phyloP scores from a whole-genome alignment of 331 rosid species.

The Prunus yedoensis region DNA sequence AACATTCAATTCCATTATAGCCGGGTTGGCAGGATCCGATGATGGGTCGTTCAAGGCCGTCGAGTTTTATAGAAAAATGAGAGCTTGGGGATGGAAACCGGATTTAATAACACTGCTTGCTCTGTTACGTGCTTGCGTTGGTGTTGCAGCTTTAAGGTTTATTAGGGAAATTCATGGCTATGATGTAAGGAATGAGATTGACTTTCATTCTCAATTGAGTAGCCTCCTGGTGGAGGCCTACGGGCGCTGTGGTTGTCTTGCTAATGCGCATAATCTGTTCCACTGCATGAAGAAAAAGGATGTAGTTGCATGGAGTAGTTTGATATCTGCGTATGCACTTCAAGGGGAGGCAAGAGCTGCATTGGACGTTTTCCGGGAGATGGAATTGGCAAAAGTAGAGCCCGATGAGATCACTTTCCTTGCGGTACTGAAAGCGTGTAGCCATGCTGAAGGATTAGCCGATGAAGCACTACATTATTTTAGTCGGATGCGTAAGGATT shows the following conservation, averaged over 20 bases:
- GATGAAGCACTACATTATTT: slow-evolving; percentile 60
- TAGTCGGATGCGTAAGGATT: slow-evolving; percentile 40
- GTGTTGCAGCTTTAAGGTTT: slow-evolving; percentile 46
- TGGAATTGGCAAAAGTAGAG: slow-evolving; percentile 48
- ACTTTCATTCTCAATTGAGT: slow-evolving; percentile 47
- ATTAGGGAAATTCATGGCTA: slow-evolving; percentile 65
- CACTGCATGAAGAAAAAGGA: slow-evolving; percentile 43
- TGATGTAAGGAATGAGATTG: slow-evolving; percentile 42
- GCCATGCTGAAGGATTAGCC: slow-evolving; percentile 57
- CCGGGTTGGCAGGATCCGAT: slow-evolving; percentile 29
- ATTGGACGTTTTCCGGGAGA: slow-evolving; percentile 39
- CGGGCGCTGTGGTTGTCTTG: slow-evolving; percentile 58
- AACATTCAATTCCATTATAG: slow-evolving; percentile 56
- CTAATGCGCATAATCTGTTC: slow-evolving; percentile 35
- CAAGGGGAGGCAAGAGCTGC: slow-evolving; percentile 64
- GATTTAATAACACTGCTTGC: slow-evolving; percentile 58
- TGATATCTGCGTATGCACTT: slow-evolving; percentile 61
- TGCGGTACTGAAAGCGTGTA: slow-evolving; percentile 65
- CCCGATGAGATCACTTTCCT: slow-evolving; percentile 69
- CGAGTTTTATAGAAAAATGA: slow-evolving; percentile 47
- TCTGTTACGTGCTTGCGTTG: slow-evolving; percentile 53
- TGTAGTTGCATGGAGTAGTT: slow-evolving; percentile 68
- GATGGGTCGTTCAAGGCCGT: slow-evolving; percentile 45
- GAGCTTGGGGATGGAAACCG: slow-evolving; percentile 33
- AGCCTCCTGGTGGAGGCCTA: slow-evolving; percentile 64